phyloP scores from a whole-genome alignment of 1,284 basidiomycete genomes.

The Ganoderma lucidum region DNA sequence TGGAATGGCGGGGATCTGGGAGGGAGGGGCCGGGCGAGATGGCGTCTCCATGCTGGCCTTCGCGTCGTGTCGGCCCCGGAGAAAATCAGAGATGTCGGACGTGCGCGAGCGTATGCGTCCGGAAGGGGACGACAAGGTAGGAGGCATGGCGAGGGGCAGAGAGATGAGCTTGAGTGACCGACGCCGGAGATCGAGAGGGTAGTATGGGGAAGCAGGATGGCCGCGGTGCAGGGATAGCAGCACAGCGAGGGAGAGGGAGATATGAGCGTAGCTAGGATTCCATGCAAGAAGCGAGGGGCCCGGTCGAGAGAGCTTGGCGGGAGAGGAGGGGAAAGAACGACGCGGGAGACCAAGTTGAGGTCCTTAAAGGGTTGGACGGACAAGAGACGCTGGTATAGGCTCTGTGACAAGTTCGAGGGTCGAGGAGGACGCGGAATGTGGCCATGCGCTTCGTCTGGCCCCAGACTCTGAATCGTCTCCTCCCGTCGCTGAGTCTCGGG shows the following conservation, averaged over 20 bases:
- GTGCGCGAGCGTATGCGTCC: conserved; percentile 43
- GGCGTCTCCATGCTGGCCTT: conserved; percentile 26
- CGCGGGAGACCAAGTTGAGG: neutral
- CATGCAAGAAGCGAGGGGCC: conserved; percentile 17
- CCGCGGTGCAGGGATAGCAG: neutral
- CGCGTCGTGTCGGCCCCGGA: conserved; percentile 37
- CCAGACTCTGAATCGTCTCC: conserved; percentile 6
- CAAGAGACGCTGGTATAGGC: neutral
- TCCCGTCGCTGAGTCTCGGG: conserved; percentile 3
- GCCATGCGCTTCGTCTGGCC: conserved; percentile 10
- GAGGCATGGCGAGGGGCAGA: conserved; percentile 29
- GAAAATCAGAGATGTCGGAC: conserved; percentile 45
- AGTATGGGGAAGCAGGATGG: conserved; percentile 1
- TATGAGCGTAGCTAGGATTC: conserved; percentile 3
- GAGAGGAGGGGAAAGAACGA: neutral
- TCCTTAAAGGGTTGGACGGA: neutral
- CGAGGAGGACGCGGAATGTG: neutral
- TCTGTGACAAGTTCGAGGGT: conserved; percentile 4
- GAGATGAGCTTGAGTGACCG: neutral
- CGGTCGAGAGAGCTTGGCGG: neutral
- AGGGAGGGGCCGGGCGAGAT: conserved; percentile 14
- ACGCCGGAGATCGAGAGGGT: neutral
- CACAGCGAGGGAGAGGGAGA: neutral
- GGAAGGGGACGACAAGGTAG: conserved; percentile 31
- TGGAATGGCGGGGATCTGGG: conserved; percentile 29